A percentile compares a stretch with the other conserved stretches of the same genome.
Evolutionary conservation across 2,329 filamentous ascomycete species (phyloP).

Genomic region (Botrytis hyacinthi): DNA sequence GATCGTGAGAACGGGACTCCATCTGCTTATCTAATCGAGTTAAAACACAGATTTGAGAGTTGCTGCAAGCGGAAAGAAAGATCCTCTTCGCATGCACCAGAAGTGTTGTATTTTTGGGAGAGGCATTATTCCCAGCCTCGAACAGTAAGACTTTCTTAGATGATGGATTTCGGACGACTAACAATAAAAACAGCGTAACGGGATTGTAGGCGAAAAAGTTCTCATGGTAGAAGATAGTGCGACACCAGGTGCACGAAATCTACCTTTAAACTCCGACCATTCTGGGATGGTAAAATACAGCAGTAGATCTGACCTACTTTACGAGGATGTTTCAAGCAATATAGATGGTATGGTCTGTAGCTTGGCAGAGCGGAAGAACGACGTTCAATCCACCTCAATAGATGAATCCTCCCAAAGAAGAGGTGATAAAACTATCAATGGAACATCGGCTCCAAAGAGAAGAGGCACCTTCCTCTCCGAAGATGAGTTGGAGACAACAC

Average conservation of each 20-base stretch:
- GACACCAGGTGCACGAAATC: conserved; percentile 7
- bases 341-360: conserved; percentile 5
- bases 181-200: not conserved
- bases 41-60: conserved; percentile 8
- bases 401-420: not conserved
- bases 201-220: not conserved
- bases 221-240: conserved; percentile 15
- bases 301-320: not conserved
- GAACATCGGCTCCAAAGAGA: not conserved
- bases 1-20: conserved; percentile 7
- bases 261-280: conserved; percentile 14
- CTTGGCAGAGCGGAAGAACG: not conserved
- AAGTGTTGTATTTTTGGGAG: conserved; percentile 20
- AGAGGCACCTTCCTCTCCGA: not conserved
- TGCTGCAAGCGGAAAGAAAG: conserved; percentile 4
- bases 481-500: not conserved
- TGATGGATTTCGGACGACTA: not conserved
- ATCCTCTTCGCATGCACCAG: not conserved
- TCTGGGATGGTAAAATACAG: conserved; percentile 19
- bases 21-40: not conserved
- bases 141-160: not conserved
- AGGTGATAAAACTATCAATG: not conserved
- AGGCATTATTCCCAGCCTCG: conserved; percentile 1
- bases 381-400: not conserved
- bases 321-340: conserved; percentile 14